Evolutionary conservation across 495 filamentous ascomycete genomes (phyloP).

Genomic region (Hypoxylon cercidicola): DNA sequence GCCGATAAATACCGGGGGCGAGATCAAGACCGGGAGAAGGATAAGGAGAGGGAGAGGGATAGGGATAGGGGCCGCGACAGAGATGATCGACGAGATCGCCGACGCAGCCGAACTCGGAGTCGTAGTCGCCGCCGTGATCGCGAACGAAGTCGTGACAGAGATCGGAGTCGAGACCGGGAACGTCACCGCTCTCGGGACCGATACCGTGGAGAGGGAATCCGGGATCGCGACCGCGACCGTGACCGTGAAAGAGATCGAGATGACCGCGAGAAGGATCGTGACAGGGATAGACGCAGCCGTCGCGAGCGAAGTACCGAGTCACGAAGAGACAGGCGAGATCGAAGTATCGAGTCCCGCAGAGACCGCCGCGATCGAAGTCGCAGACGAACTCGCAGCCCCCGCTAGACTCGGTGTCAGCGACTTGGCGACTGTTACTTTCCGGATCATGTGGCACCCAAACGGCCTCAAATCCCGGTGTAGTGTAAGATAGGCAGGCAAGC

Average conservation of each 20-base stretch:
- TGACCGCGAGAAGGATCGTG: slow-evolving; percentile 38
- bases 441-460: no score
- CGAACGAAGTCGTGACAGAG: slow-evolving; percentile 52
- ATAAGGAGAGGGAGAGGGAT: slow-evolving; percentile 23
- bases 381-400: slow-evolving; percentile 43
- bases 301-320: slow-evolving; percentile 43
- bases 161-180: slow-evolving; percentile 54
- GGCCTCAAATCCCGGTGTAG: no score
- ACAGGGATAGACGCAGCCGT: slow-evolving; percentile 40
- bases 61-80: slow-evolving; percentile 34
- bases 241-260: slow-evolving; percentile 40
- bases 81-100: slow-evolving; percentile 50
- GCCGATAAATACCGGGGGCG: slow-evolving; percentile 34
- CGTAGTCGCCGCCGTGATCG: slow-evolving; percentile 49
- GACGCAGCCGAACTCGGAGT: slow-evolving; percentile 53
- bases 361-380: slow-evolving; percentile 30
- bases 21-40: slow-evolving; percentile 34
- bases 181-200: slow-evolving; percentile 47
- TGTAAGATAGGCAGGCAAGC: not conserved
- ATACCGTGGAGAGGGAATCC: slow-evolving; percentile 42
- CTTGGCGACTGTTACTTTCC: not conserved
- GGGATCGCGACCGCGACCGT: slow-evolving; percentile 42
- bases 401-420: slow-evolving; percentile 24
- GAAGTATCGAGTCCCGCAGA: slow-evolving; percentile 22
- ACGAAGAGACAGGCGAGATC: slow-evolving; percentile 32